Evolutionary conservation across 2,329 filamentous ascomycete species (phyloP), one percentile per base, ranked within the genome.

Genomic region (Stagonosporopsis tanaceti): DNA sequence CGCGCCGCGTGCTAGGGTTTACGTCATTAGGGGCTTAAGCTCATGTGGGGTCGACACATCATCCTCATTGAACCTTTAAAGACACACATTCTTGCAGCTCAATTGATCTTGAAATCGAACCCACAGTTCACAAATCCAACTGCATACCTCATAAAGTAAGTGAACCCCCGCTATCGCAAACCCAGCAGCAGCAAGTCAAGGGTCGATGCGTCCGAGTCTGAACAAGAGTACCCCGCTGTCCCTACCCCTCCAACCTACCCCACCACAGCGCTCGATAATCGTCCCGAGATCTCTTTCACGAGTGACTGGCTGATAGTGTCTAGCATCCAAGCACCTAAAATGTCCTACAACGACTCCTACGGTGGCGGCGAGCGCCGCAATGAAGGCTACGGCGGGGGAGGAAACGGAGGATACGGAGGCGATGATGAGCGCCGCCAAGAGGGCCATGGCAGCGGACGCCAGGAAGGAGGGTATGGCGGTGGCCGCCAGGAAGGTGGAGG

Each of bases 281-380:
- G 8, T 4, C 5, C 28, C 6, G 25, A 24, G 7, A 6, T 24
- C 11, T 6, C 12, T 2, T 8, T 8, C 6, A 12, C 39, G 17
- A 37, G 8, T 6, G 1, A 25, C 4, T 20, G 12, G 14, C 48
- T 57, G 32, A 57, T 34, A 17, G 5, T 15, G 2, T 6, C 15
- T 30, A 53, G 48, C 24, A 40, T 15, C 25, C 3, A 35, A 34
- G 22, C 1, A 39, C 22, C 15, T 47, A 64, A 27, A 40, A 69
- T 70, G 67, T 70, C 67, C 28, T 68, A 69, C 60, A 71, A 68
- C 62, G 63, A 67, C 14, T 63, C 61, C 25, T 60, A 61, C 57
- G 56, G 60, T 34, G 61, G 59, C 22, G 57, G 62, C 35, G 56
- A 68, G 37, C 63, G 65, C 28, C 62, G 62, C 17, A 53, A 61